A percentile compares a stretch with the other conserved stretches of the same genome.
phyloP scores from a whole-genome alignment of 306 rosid genomes.

The Cucumis melo region DNA sequence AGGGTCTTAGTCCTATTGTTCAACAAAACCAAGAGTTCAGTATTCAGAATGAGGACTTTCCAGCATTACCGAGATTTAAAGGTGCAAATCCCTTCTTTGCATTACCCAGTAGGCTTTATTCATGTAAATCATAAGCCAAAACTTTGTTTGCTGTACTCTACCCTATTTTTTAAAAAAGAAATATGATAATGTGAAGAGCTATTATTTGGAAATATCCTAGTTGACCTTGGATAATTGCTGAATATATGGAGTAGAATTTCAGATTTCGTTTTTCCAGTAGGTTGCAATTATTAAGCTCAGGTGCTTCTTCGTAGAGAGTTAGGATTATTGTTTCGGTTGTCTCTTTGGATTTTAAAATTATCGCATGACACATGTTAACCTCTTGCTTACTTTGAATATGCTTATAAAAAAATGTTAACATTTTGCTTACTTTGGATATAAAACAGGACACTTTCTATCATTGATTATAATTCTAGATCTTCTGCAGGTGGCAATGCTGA shows the following conservation, averaged over 20 bases:
- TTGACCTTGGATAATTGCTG: neutral
- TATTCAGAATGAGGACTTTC: constrained; percentile 95
- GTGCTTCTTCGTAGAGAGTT: neutral
- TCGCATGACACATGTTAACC: neutral
- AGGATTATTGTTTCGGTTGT: neutral
- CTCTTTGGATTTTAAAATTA: neutral
- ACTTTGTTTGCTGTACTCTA: neutral
- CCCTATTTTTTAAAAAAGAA: neutral
- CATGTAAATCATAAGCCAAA: neutral
- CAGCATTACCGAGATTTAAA: constrained; percentile 93
- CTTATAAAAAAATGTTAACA: neutral
- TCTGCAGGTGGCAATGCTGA: constrained; percentile 71
- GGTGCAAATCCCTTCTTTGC: constrained; percentile 38
- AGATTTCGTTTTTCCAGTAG: neutral
- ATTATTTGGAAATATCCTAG: neutral
- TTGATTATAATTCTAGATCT: constrained; percentile 24
- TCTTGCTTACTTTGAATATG: neutral
- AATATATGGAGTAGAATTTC: neutral
- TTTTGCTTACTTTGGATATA: neutral
- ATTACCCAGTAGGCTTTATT: neutral
- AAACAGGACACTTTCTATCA: neutral
- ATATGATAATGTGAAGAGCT: neutral
- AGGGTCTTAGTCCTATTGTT: constrained; percentile 89
- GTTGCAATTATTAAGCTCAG: neutral
- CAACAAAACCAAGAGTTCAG: constrained; percentile 98